phyloP scores from a whole-genome alignment of 2,329 filamentous ascomycete genomes.

The Chaetomiaceae sp. region DNA sequence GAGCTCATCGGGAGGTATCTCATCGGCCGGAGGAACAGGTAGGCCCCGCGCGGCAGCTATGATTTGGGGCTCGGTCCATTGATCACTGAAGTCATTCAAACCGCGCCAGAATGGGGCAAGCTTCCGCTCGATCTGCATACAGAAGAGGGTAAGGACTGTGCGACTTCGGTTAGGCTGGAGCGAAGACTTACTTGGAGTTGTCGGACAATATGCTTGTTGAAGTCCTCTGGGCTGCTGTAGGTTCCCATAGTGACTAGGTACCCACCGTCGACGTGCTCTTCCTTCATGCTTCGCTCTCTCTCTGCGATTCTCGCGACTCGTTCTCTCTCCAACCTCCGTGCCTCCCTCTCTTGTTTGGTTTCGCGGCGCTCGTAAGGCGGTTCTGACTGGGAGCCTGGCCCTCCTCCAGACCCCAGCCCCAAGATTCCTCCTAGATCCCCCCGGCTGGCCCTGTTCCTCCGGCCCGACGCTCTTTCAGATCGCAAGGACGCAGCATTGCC shows the following conservation, averaged over 20 bases:
- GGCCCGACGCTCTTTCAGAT: conserved; percentile 22
- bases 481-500: conserved; percentile 24
- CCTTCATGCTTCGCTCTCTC: conserved; percentile 81
- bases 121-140: conserved; percentile 75
- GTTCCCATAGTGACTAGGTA: conserved; percentile 91
- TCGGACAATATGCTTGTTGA: conserved; percentile 80
- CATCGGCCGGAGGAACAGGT: conserved; percentile 77
- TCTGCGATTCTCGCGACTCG: conserved; percentile 71
- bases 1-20: conserved; percentile 68
- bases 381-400: conserved; percentile 37
- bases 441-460: conserved; percentile 36
- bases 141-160: conserved; percentile 18
- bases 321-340: conserved; percentile 78
- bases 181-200: conserved; percentile 70
- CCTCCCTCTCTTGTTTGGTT: conserved; percentile 87
- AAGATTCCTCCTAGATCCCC: conserved; percentile 45
- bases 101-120: conserved; percentile 95
- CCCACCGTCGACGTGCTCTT: conserved; percentile 91
- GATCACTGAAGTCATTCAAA: conserved; percentile 79
- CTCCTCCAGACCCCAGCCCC: conserved; percentile 37
- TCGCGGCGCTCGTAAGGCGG: conserved; percentile 64
- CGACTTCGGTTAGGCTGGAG: conserved; percentile 6
- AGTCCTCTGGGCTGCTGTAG: conserved; percentile 90
- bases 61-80: conserved; percentile 94
- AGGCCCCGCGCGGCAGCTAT: conserved; percentile 82